These are phyloP conservation scores for Salvia sclarea DNA, from an alignment of 305 asterid genomes.

Conservation along the genomic window DNA sequence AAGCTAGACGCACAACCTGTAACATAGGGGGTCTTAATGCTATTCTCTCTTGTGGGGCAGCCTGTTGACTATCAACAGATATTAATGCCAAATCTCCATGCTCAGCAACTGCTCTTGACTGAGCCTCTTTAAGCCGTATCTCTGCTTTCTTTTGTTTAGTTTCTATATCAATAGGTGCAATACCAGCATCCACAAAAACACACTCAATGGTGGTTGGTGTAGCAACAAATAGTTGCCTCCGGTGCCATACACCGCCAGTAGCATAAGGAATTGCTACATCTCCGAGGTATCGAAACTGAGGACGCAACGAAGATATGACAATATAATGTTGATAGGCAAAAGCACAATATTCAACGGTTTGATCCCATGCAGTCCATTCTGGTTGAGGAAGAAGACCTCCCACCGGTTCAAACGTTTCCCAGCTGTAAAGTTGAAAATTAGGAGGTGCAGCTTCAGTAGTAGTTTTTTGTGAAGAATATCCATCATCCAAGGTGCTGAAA, in stretches of 20 bases:
- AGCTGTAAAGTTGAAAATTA: slow-evolving; percentile 91
- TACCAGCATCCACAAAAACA: slow-evolving; percentile 98
- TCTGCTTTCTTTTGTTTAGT: slow-evolving; percentile 84
- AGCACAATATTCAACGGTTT: slow-evolving; percentile 98
- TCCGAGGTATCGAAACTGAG: slow-evolving; percentile 95
- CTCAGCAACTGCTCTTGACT: slow-evolving; percentile 76
- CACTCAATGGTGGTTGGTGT: slow-evolving; percentile 99
- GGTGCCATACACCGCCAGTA: slow-evolving; percentile 99
- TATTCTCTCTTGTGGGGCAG: slow-evolving; percentile 67
- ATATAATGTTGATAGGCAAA: slow-evolving; percentile 88
- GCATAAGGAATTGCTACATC: slow-evolving; percentile 97
- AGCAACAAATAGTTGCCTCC: slow-evolving; percentile 94
- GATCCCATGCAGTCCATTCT: slow-evolving; percentile 99
- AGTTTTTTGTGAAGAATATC: slow-evolving; percentile 63
- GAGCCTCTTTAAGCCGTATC: slow-evolving; percentile 70
- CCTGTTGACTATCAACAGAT: slow-evolving; percentile 73
- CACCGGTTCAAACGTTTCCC: slow-evolving; percentile 98
- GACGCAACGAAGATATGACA: slow-evolving; percentile 95
- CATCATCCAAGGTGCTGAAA: slow-evolving; percentile 74
- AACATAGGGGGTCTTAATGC: slow-evolving; percentile 93
- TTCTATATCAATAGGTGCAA: slow-evolving; percentile 84
- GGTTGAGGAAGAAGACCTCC: slow-evolving; percentile 99
- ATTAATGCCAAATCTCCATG: slow-evolving; percentile 96
- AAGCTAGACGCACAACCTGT: slow-evolving; percentile 94
- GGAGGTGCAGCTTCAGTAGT: slow-evolving; percentile 77